Base-by-base conservation (phyloP, 2,329 filamentous ascomycete species). In the Mariannaea sp. region DNA sequence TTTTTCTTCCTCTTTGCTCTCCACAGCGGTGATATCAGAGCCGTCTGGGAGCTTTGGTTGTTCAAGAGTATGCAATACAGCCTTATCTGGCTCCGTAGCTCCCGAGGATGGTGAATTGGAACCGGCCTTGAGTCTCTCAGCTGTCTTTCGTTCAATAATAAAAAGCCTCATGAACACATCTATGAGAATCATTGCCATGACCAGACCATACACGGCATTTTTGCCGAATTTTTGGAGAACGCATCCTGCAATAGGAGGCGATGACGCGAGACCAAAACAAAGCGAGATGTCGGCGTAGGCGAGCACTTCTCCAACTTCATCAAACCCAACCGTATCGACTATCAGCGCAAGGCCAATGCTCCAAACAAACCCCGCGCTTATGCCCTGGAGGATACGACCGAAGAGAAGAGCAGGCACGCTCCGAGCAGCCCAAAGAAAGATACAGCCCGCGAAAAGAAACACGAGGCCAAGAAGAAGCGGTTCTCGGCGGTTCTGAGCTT, bases 321-420 rank as follows among this genome's bases (percentile, higher is more conserved):
- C 22, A 3, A 48, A 17, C 16, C 47, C 47, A 7, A 58, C 40
- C 2, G 44, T 56, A 35, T 60, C 56, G 4, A 44, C 44, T 12
- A 59, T 55, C 4, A 60, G 43, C 2, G 56, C 56, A 7, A 58
- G 48, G n/a, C 56, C 50, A 9, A 58, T 57, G 9, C 46, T 53
- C 56, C 53, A 60, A 3, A 51, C 44, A 22, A 54, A 55, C 2
- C 48, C 53, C 5, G 49, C 44, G 9, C 50, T 56, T 7, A 49
- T 33, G 7, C 53, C 56, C 9, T 59, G 56, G 9, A 58, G 35
- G 2, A 53, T 27, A 4, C 50, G 56, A 1, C 53, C 50, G 4
- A 55, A 9, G 2, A 59, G 20, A 20, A 60, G 45, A 3, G 42
- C 20, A 3, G 13, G 5, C 8, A 46, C 27, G 4, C 10, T 45